Conservation (phyloP, 495 filamentous ascomycete species). For the Penicillium pancosmium region DNA sequence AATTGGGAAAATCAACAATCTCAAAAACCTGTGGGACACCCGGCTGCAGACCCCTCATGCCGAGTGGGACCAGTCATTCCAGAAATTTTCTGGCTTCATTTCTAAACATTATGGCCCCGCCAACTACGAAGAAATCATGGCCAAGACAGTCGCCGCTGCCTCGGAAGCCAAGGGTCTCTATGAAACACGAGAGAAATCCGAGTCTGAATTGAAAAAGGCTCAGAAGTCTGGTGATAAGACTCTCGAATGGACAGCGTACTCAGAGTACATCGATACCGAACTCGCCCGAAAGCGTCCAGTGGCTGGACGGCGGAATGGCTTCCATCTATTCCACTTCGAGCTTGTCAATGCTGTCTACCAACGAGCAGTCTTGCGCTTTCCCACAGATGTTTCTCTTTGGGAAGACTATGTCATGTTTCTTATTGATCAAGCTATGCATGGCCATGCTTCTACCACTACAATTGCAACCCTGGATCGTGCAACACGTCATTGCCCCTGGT, state of each 20-base stretch:
- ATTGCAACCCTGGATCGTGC: slow-evolving; percentile 69
- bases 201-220: slow-evolving; percentile 66
- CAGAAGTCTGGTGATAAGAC: slow-evolving; percentile 58
- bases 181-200: slow-evolving; percentile 67
- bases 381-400: slow-evolving; percentile 73
- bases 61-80: slow-evolving; percentile 83
- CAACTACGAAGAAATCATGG: slow-evolving; percentile 80
- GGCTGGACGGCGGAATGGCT: slow-evolving; percentile 41
- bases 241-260: slow-evolving; percentile 59
- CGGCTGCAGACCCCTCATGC: slow-evolving; percentile 80
- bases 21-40: slow-evolving; percentile 70
- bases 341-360: slow-evolving; percentile 77
- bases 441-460: slow-evolving; percentile 38
- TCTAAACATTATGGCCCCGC: slow-evolving; percentile 70
- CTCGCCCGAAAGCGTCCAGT: slow-evolving; percentile 50
- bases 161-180: slow-evolving; percentile 71
- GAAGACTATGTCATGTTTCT: slow-evolving; percentile 79
- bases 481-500: slow-evolving; percentile 89
- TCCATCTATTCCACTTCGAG: slow-evolving; percentile 51
- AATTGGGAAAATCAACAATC: slow-evolving; percentile 63
- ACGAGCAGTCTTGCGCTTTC: slow-evolving; percentile 68
- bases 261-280: slow-evolving; percentile 87
- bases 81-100: slow-evolving; percentile 78
- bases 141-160: slow-evolving; percentile 64
- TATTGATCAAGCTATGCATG: slow-evolving; percentile 47